Base-by-base conservation (phyloP, 495 filamentous ascomycete genomes). In the Aspergillus hancockii region DNA sequence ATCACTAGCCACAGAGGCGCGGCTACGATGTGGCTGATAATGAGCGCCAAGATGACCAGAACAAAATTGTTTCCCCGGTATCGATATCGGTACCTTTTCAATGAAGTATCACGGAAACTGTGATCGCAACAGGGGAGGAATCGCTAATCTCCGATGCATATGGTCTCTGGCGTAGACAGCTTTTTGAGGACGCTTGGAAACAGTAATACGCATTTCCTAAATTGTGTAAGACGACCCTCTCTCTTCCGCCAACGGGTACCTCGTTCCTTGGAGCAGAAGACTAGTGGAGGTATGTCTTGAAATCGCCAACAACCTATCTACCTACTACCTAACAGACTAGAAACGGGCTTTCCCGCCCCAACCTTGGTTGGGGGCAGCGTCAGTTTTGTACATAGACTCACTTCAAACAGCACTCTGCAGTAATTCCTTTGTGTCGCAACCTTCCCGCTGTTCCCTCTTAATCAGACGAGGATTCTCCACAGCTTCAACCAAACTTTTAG, bases 111-210 rank as follows among this genome's bases (percentile, higher is more conserved):
- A 8, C 16, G 38, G n/a, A 19, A 16, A 13, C 36, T 25, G 22
- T 16, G 23, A 45, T 8, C 21, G n/a, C 21, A 45, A 31, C 21
- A 28, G n/a, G 28, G 7, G 8, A 32, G 22, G 21, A 8, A 36
- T 19, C 16, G 8, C 4, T 19, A 28, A 5, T 25, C 30, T 63
- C 65, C 63, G 45, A 73, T 73, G 70, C 68, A 52, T 30, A 52
- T 54, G 14, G 31, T 49, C 18, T 40, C 34, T 43, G 46, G 60
- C 47, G 49, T 63, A 54, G 36, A 52, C 36, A 61, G 59, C 47
- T 41, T 45, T 19, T 58, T 57, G 31, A 73, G 56, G 50, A 31
- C 40, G 38, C 52, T 70, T 25, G 32, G 59, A 13, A 62, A 55
- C 55, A 61, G 58, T 59, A 55, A 58, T 54, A 68, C 31, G 28